phyloP scores from a whole-genome alignment of 2,329 filamentous ascomycete genomes.

The Herpotrichia juniperi region DNA sequence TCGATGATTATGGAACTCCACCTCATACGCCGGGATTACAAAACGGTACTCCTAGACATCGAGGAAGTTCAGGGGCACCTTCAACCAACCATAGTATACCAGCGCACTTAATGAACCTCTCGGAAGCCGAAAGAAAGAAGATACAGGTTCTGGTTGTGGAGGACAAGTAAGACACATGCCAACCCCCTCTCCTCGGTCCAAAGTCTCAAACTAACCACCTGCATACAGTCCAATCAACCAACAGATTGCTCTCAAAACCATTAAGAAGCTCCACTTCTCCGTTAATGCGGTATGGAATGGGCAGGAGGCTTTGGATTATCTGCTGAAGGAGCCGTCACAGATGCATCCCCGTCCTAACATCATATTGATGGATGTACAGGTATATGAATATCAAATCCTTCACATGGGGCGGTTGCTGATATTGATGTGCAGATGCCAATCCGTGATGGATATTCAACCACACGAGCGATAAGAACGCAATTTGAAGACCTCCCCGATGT shows the following conservation, averaged over 20 bases:
- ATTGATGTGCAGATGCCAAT: constrained; percentile 55
- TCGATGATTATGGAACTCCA: constrained; percentile 62
- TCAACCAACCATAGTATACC: constrained; percentile 29
- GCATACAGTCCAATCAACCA: constrained; percentile 64
- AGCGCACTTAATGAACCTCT: constrained; percentile 53
- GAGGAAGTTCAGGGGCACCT: constrained; percentile 18
- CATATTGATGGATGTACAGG: constrained; percentile 80
- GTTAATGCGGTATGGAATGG: constrained; percentile 78
- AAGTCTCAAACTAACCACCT: constrained; percentile 8
- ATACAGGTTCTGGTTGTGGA: constrained; percentile 79
- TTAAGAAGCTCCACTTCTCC: constrained; percentile 73
- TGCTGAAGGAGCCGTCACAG: constrained; percentile 59
- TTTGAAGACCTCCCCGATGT: constrained; percentile 64
- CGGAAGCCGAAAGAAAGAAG: constrained; percentile 64
- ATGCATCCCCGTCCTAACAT: constrained; percentile 69
- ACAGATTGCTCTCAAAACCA: constrained; percentile 77
- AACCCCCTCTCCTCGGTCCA: not conserved
- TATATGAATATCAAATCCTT: constrained; percentile 44
- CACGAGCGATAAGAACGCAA: constrained; percentile 73
- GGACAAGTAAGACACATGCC: constrained; percentile 67
- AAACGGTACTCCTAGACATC: constrained; percentile 15
- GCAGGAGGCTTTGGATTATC: constrained; percentile 77
- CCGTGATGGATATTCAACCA: constrained; percentile 79
- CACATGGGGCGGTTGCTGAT: constrained; percentile 27
- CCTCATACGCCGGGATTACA: constrained; percentile 38